Evolutionary conservation across 108 stramenopile genomes (phyloP), one percentile per base, ranked within the genome.

Genomic region (Poteriospumella lacustris): DNA sequence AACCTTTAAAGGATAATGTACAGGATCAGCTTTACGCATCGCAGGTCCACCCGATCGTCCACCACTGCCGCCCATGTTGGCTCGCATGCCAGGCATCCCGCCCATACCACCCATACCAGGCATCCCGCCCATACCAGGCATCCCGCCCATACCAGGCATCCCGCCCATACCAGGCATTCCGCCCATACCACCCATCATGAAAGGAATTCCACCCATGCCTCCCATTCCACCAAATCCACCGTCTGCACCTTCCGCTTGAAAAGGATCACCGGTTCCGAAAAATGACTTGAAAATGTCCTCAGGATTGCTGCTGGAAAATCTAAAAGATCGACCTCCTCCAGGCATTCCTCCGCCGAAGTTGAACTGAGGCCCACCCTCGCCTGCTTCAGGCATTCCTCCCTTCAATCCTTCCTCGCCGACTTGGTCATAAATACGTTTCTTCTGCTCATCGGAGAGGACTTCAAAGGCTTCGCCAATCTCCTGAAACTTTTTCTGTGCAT

Each of bases 381-480:
- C 39, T 19, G 15, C 36, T 36, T 39, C 64, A 29, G 44, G 44
- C 15, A 44, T 33, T 9, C 44, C 70, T 42, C 70, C 70, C 12
- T 79, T 79, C 70, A 79, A 15, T 40, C 83, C 83, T 68, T 84
- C 81, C 43, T 84, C 81, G 0, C 83, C 83, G 42, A 77, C 79
- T 39, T 58, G 38, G 58, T 84, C 83, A 58, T 84, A 84, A 44
- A 82, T 73, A 36, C 76, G 43, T 42, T 81, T 70, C 75, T 84
- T 84, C 38, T 84, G 77, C 42, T 31, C 68, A 42, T 84, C 83
- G 60, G 59, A 59, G 1, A 82, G 77, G n/a, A 84, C 83, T 58
- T 80, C 83, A 58, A 82, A 84, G 34, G 83, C 83, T 62, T 84
- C 83, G 76, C 82, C 79, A 24, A 94, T 87, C 89, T 94, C 93